These are phyloP conservation scores for Persicaria tinctoria DNA, from an alignment of 148 eudicot species.

Conservation along the genomic window DNA sequence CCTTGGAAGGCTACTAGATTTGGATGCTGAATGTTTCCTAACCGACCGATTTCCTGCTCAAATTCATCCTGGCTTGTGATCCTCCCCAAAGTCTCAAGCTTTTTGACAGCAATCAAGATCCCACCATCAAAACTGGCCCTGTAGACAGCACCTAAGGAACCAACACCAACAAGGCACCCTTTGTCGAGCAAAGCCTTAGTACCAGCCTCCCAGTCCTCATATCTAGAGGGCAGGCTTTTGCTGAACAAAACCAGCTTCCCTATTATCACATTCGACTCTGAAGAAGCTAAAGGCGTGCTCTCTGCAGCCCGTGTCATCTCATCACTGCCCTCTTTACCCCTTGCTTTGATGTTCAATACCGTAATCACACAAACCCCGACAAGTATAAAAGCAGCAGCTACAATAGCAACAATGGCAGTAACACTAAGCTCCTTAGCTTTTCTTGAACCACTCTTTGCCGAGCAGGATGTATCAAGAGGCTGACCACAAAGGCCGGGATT, in stretches of 20 bases:
- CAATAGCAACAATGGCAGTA: constrained; percentile 75
- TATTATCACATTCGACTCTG: constrained; percentile 60
- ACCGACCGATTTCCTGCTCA: constrained; percentile 76
- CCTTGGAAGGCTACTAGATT: constrained; percentile 82
- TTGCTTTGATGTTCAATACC: constrained; percentile 65
- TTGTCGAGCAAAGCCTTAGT: constrained; percentile 83
- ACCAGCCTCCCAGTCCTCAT: constrained; percentile 95
- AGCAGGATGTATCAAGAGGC: constrained; percentile 38
- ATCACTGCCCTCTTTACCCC: constrained; percentile 35
- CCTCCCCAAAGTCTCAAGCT: constrained; percentile 73
- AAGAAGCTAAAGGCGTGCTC: constrained; percentile 67
- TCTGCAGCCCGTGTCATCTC: constrained; percentile 37
- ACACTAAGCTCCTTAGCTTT: constrained; percentile 57
- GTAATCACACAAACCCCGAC: constrained; percentile 71
- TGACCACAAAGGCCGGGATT: constrained; percentile 65
- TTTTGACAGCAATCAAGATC: constrained; percentile 74
- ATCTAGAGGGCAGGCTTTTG: constrained; percentile 80
- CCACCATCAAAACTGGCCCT: constrained; percentile 79
- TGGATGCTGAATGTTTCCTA: constrained; percentile 68
- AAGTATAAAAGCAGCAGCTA: constrained; percentile 76
- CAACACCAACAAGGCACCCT: constrained; percentile 69
- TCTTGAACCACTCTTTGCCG: constrained; percentile 24
- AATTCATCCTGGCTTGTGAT: constrained; percentile 81
- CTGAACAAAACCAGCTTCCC: constrained; percentile 94
- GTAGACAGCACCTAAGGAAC: constrained; percentile 74